Evolutionary conservation across 192 early-diverging fungal genomes (phyloP).

Genomic region (Podila horticola): DNA sequence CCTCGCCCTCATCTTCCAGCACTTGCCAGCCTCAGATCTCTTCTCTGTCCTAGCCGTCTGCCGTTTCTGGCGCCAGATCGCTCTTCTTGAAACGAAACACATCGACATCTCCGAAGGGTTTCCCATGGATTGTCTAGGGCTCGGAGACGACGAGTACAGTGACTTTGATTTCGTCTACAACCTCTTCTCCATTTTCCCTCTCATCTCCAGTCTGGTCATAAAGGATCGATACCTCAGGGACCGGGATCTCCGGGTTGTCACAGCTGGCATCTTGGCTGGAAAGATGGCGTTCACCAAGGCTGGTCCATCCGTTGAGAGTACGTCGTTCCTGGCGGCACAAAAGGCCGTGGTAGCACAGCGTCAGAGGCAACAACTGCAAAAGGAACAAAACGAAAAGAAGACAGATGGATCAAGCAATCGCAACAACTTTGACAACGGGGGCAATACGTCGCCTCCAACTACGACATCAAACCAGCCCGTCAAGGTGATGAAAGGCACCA

Average conservation of each 20-base stretch:
- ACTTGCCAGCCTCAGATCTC: conserved; percentile 36
- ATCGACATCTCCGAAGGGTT: conserved; percentile 45
- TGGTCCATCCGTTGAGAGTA: conserved; percentile 13
- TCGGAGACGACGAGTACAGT: conserved; percentile 42
- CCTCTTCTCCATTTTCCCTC: conserved; percentile 44
- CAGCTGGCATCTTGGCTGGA: conserved; percentile 43
- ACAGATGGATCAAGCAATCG: background rate
- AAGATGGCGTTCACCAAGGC: conserved; percentile 41
- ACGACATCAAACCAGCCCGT: background rate
- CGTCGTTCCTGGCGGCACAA: conserved; percentile 7
- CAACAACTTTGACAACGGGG: background rate
- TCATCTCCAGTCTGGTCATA: conserved; percentile 39
- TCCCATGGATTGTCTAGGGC: conserved; percentile 38
- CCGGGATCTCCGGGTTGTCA: conserved; percentile 43
- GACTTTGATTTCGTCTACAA: conserved; percentile 49
- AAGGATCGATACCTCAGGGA: conserved; percentile 46
- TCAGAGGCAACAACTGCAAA: background rate
- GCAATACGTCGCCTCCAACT: background rate
- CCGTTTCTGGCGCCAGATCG: conserved; percentile 42
- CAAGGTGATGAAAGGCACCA: conserved; percentile 15
- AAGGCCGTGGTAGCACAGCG: conserved; percentile 8
- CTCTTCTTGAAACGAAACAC: conserved; percentile 33
- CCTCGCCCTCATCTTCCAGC: conserved; percentile 31
- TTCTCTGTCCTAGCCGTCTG: conserved; percentile 41
- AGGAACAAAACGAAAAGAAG: background rate